Percentiles rank a stretch among this genome's conserved stretches.
Evolutionary conservation across 176 grass and related monocot species (phyloP).

Genomic region (Alopecurus myosuroides): DNA sequence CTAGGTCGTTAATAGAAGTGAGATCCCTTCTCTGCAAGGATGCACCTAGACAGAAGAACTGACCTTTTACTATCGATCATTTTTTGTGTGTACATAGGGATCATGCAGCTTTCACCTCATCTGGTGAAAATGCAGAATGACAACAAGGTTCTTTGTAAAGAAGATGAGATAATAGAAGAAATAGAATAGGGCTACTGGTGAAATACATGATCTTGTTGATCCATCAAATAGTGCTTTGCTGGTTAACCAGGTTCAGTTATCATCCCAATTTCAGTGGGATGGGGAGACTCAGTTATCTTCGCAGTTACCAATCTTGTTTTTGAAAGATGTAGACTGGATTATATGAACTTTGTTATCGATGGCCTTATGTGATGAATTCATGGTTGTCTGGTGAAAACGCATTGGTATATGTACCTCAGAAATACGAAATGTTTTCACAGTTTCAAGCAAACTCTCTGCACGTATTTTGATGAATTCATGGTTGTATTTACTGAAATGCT

Average conservation of each 20-base stretch:
- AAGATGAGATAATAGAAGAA: not conserved
- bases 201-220: slow-evolving; percentile 15
- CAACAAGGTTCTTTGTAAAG: slow-evolving; percentile 11
- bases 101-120: not conserved
- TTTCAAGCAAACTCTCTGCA: not conserved
- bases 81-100: slow-evolving; percentile 28
- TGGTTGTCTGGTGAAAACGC: too few relatives aligned
- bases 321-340: slow-evolving; percentile 1
- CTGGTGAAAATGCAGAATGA: not conserved
- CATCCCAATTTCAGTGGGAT: slow-evolving; percentile 25
- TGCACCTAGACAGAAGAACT: slow-evolving; percentile 58
- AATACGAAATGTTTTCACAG: not conserved
- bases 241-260: slow-evolving; percentile 3
- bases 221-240: slow-evolving; percentile 20
- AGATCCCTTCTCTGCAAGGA: slow-evolving; percentile 95
- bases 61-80: slow-evolving; percentile 60
- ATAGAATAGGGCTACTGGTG: not conserved
- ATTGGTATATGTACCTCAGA: too few relatives aligned
- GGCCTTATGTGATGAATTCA: too few relatives aligned
- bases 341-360: not conserved
- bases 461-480: too few relatives aligned
- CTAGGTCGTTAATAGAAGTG: slow-evolving; percentile 90
- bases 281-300: not conserved
- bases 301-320: not conserved
- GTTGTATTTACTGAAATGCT: not conserved